phyloP scores from a whole-genome alignment of 805 yeast species.

The Candida vartiovaarae region DNA sequence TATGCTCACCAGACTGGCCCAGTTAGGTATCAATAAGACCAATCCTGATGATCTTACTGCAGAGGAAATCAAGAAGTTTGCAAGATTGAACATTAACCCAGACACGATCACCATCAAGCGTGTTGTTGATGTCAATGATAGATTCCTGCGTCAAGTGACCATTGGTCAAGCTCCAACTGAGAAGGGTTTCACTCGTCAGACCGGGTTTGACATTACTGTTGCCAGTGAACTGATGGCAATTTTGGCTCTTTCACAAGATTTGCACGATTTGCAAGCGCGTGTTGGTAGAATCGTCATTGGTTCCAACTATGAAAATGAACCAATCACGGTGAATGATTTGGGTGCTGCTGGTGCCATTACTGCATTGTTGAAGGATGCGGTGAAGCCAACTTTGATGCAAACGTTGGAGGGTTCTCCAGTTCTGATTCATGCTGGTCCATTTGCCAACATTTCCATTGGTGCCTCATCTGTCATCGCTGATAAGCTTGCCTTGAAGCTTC shows the following conservation, averaged over 20 bases:
- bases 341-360: conserved; percentile 86
- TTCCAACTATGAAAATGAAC: conserved; percentile 57
- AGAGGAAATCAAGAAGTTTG: conserved; percentile 60
- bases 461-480: conserved; percentile 82
- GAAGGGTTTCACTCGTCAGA: conserved; percentile 60
- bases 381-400: conserved; percentile 83
- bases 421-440: conserved; percentile 83
- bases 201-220: conserved; percentile 81
- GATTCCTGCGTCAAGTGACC: conserved; percentile 72
- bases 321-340: conserved; percentile 76
- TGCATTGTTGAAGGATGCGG: conserved; percentile 73
- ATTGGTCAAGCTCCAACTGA: conserved; percentile 80
- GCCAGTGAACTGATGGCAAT: conserved; percentile 87
- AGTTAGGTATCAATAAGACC: conserved; percentile 62
- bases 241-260: conserved; percentile 63
- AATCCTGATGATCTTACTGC: conserved; percentile 66
- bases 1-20: conserved; percentile 58
- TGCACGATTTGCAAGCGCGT: conserved; percentile 66
- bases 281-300: conserved; percentile 74
- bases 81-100: conserved; percentile 69
- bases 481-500: conserved; percentile 70
- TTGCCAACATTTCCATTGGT: conserved; percentile 83
- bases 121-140: conserved; percentile 79
- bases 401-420: conserved; percentile 86
- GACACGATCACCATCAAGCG: conserved; percentile 76